These are phyloP conservation scores for Hondaea fermentalgiana DNA, from an alignment of 108 stramenopile genomes.

Conservation along the genomic window DNA sequence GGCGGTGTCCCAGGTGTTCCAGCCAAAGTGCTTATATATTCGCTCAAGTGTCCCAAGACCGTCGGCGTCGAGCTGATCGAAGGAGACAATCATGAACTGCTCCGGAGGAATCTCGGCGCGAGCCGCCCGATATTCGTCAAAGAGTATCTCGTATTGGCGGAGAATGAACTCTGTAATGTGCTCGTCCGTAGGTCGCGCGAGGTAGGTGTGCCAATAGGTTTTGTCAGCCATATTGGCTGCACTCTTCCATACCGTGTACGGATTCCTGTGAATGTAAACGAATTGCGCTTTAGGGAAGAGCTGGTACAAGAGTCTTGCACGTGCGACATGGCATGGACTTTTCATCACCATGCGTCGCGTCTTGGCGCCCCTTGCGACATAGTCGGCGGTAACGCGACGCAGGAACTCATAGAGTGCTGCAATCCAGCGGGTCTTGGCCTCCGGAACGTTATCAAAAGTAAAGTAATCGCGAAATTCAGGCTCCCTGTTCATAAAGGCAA, in stretches of 20 bases:
- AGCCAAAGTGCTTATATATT: neutral
- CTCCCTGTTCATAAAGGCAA: neutral
- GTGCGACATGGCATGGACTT: neutral
- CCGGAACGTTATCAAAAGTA: neutral
- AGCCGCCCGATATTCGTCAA: neutral
- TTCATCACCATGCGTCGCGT: neutral
- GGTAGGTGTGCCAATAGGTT: constrained; percentile 11
- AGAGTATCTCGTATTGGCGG: neutral
- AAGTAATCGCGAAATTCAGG: neutral
- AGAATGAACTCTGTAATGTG: constrained; percentile 1
- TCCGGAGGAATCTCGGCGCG: neutral
- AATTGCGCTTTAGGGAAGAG: constrained; percentile 14
- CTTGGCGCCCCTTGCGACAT: neutral
- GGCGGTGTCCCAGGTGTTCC: neutral
- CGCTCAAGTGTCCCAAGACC: neutral
- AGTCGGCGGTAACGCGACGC: neutral
- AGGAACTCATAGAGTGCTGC: neutral
- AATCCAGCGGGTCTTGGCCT: neutral
- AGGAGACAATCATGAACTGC: neutral
- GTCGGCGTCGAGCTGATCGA: neutral
- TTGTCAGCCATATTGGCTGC: constrained; percentile 16
- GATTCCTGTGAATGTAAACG: constrained; percentile 3
- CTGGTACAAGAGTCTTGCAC: neutral
- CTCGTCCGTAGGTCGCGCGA: neutral
- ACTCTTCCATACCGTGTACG: neutral